Conservation (phyloP, 208 protist species). For the Leishmania amazonensis region DNA sequence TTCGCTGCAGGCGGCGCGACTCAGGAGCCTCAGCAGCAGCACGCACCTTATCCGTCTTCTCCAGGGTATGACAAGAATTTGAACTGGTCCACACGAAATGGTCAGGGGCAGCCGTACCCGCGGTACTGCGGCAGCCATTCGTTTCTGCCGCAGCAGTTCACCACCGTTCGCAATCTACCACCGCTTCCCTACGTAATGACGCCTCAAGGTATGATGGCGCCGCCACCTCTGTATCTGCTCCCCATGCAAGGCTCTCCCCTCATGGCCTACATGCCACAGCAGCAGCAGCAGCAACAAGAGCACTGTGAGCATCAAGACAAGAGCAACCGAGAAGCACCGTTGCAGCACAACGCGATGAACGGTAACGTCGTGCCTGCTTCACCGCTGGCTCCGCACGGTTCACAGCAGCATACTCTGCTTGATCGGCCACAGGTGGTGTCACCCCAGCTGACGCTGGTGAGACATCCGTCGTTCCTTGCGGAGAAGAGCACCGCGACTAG, state of each 20-base stretch:
- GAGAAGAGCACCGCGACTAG: not conserved
- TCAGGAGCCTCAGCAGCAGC: not conserved
- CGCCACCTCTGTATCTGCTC: conserved; percentile 24
- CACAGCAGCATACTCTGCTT: not conserved
- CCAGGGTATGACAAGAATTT: not conserved
- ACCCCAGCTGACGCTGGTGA: not conserved
- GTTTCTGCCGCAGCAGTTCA: not conserved
- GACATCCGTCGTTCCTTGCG: not conserved
- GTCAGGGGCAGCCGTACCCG: conserved; percentile 7
- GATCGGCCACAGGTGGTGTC: not conserved
- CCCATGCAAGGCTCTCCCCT: not conserved
- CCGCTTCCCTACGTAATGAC: conserved; percentile 25
- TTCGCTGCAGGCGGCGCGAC: not conserved
- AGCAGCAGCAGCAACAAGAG: not conserved
- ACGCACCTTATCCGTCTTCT: not conserved
- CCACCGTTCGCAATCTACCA: conserved; percentile 8
- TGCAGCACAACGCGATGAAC: not conserved
- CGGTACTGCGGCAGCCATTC: not conserved
- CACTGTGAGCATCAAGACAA: too few relatives aligned
- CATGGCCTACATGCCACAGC: not conserved
- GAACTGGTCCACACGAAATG: not conserved
- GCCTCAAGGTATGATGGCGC: conserved; percentile 6
- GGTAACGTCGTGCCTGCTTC: not conserved
- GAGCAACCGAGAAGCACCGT: not conserved
- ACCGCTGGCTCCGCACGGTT: not conserved